Evolutionary conservation across 345 rosid genomes (phyloP), one percentile per base, ranked within the genome.

Genomic region (Syzygium jambos): DNA sequence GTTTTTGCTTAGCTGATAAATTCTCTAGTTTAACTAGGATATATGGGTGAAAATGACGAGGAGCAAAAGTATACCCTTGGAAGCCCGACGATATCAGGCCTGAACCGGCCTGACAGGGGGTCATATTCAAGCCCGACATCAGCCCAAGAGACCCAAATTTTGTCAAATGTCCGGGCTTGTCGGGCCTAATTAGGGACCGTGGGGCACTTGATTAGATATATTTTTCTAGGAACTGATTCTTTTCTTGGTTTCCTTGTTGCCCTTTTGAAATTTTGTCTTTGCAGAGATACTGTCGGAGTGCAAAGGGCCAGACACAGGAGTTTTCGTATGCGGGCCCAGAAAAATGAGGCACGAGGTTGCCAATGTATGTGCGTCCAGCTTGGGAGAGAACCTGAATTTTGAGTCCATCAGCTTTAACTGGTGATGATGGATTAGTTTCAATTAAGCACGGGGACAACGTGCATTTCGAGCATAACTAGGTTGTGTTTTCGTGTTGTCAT

Each of bases 371-470:
- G 88, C 93, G 7, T 90, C 94, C 23, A 90, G 92, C 12, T 86
- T 86, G 87, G 93, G 91, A 19, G 88, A 91, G 43, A 94, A 94
- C 78, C 86, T 92, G 46, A 94, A 95, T 56, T 93, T 94, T 30
- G 94, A 95, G 87, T 93, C 95, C 11, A 91, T 95, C 55, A 95
- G 94, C 91, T 95, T 95, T 87, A 89, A 87, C 90, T 92, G 97
- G 95, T 90, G 93, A 95, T 5, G 52, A 16, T 13, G n/a, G 7
- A 61, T 57, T 21, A 25, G 29, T 8, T 73, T 19, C 38, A 68
- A 34, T 73, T 38, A 73, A 41, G 43, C 80, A 34, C 23, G 80
- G 80, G 49, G 80, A 17, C 49, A 0, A 34, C 25, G 80, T 73
- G 80, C 2, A 4, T 73, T 17, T 38, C 80, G 21, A 38, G 49